phyloP scores from a whole-genome alignment of 2,329 filamentous ascomycete genomes.

The Uncinocarpus reesii region DNA sequence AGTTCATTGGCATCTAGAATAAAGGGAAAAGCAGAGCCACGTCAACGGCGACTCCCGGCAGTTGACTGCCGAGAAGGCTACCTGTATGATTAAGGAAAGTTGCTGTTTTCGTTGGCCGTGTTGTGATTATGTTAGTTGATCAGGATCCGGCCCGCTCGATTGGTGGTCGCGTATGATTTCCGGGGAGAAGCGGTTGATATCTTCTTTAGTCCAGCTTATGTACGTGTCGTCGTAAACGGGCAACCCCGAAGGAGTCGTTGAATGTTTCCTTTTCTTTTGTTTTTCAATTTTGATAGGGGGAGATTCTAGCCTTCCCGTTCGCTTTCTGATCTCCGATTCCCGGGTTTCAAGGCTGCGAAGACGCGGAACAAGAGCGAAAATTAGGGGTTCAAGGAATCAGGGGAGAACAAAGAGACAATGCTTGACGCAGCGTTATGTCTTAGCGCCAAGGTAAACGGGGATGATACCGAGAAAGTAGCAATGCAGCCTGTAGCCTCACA shows the following conservation, averaged over 20 bases:
- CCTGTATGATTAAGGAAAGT: not conserved
- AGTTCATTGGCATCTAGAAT: not conserved
- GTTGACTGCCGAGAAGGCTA: not conserved
- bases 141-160: conserved; percentile 6
- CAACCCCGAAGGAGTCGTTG: no score
- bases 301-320: not conserved
- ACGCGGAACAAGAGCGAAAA: not conserved
- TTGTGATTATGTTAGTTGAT: not conserved
- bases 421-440: no score
- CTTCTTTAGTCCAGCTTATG: not conserved
- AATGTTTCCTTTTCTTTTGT: no score
- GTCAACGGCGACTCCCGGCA: conserved; percentile 3
- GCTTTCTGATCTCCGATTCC: conserved; percentile 2
- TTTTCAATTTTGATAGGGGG: not conserved
- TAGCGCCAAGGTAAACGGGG: not conserved
- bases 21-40: conserved; percentile 1
- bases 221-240: not conserved
- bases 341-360: not conserved
- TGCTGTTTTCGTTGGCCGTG: not conserved
- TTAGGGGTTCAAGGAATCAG: not conserved
- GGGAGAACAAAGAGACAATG: no score
- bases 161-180: conserved; percentile 3
- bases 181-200: conserved; percentile 2
- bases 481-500: not conserved
- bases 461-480: conserved; percentile 1